Base-by-base conservation (phyloP, 1,139 yeast genomes). In the Meyerozyma athensensis region DNA sequence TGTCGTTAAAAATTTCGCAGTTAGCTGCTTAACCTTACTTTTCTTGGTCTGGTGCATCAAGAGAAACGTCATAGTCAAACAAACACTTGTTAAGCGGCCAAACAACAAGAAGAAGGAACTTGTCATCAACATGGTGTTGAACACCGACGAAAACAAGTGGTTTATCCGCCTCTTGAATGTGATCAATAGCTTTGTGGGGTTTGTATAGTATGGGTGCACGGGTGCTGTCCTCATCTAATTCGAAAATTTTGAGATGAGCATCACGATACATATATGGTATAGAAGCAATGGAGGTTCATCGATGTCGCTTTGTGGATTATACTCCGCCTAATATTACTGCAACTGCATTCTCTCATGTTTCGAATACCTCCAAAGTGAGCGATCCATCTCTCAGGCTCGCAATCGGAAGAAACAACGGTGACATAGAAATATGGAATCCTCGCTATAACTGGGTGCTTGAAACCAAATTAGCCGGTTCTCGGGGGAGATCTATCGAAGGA, bases 341-440 rank as follows among this genome's bases (percentile, higher is more conserved):
- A 3, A 61, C 86, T 39, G 83, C 90, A 3, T 92, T 90, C 57
- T 85, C 95, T 19, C 86, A 82, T 51, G 56, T 61, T n/a, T 74
- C 86, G 1, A 56, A 68, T 7, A 52, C 61, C n/a, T 61, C 68
- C 35, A 56, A 55, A 33, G 57, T 74, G 23, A 73, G 84, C 1
- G 81, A 92, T 1, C 56, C 66, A 23, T 81, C 79, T 43, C 67
- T 89, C 42, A 75, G 96, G 43, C 65, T 92, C 36, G 97, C 97
- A 1, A 84, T 92, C 4, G 98, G 97, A 16, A 74, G 97, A 58
- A 77, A 87, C 36, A 90, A 92, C 57, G 99, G 99, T 35, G 92
- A 89, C 52, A 85, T 94, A 43, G 98, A 94, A 59, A 80, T 94
- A 33, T 94, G 97, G 97, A 87, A 87, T 57, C 97, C 97, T 14